Conservation (phyloP, 2,329 filamentous ascomycete genomes). For the Colletotrichum aenigma region DNA sequence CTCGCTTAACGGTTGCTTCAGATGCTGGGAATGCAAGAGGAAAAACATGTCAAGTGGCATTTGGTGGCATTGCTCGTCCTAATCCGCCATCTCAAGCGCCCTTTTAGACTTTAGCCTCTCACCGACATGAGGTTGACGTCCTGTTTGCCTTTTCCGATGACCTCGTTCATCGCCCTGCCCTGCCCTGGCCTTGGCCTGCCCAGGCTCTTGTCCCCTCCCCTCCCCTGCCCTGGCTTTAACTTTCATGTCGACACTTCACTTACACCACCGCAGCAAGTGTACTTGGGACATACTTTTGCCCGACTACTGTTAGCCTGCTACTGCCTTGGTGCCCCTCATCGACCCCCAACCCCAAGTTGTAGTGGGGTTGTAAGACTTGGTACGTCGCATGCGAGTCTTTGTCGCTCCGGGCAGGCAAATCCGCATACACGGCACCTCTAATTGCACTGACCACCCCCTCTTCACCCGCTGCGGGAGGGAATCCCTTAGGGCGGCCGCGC, state of each 20-base stretch:
- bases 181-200: background rate
- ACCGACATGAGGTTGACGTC: constrained; percentile 1
- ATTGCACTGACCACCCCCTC: constrained; percentile 7
- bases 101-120: background rate
- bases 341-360: background rate
- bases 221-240: background rate
- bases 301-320: background rate
- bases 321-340: constrained; percentile 3
- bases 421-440: background rate
- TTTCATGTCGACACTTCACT: background rate
- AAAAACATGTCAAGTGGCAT: background rate
- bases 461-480: background rate
- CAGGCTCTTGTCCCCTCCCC: background rate
- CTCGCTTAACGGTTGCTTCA: background rate
- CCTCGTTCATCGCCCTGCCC: background rate
- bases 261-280: background rate
- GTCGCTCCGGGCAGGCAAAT: constrained; percentile 11
- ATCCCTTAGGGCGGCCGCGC: background rate
- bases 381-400: background rate
- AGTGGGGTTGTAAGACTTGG: background rate
- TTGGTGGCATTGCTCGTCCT: background rate
- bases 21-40: background rate
- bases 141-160: constrained; percentile 16
- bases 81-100: background rate
- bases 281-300: background rate